Conservation (phyloP, 768 basidiomycete species). For the Mrakia blollopis region DNA sequence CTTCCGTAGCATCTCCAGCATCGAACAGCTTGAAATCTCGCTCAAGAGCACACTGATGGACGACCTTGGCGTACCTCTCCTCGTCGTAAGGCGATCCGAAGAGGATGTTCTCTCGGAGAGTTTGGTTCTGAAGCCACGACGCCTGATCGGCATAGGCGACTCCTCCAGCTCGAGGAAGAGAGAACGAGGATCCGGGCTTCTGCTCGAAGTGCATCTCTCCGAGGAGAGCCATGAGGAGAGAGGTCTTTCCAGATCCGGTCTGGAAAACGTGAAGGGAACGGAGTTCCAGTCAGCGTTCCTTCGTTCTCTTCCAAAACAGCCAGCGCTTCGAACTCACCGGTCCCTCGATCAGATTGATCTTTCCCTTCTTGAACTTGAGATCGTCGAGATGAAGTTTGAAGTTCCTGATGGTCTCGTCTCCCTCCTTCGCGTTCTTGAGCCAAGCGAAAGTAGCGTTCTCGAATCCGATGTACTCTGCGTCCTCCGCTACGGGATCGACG, state of each 20-base stretch:
- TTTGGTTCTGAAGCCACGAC: slow-evolving; percentile 67
- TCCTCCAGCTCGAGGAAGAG: slow-evolving; percentile 62
- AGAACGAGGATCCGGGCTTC: slow-evolving; percentile 57
- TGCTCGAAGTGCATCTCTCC: slow-evolving; percentile 47
- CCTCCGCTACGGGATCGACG: slow-evolving; percentile 19
- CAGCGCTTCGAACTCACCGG: neutral
- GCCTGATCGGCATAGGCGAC: slow-evolving; percentile 79
- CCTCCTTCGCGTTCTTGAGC: neutral
- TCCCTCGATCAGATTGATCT: slow-evolving; percentile 46
- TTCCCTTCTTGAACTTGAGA: slow-evolving; percentile 44
- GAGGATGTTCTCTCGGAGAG: slow-evolving; percentile 39
- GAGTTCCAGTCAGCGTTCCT: neutral
- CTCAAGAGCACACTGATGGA: slow-evolving; percentile 28
- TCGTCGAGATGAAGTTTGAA: slow-evolving; percentile 43
- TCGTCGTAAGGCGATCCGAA: slow-evolving; percentile 29
- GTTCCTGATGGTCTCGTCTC: slow-evolving; percentile 34
- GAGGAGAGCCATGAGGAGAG: slow-evolving; percentile 43
- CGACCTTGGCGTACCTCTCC: slow-evolving; percentile 28
- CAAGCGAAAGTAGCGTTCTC: slow-evolving; percentile 44
- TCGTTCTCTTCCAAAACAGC: neutral
- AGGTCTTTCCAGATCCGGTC: slow-evolving; percentile 45
- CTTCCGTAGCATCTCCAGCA: slow-evolving; percentile 30
- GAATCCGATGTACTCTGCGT: slow-evolving; percentile 40
- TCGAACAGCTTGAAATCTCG: slow-evolving; percentile 31
- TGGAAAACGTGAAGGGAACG: slow-evolving; percentile 22